A percentile compares a stretch with the other conserved stretches of the same genome.
Conservation (phyloP, 2,329 filamentous ascomycete genomes). For the Exophiala alcalophila region DNA sequence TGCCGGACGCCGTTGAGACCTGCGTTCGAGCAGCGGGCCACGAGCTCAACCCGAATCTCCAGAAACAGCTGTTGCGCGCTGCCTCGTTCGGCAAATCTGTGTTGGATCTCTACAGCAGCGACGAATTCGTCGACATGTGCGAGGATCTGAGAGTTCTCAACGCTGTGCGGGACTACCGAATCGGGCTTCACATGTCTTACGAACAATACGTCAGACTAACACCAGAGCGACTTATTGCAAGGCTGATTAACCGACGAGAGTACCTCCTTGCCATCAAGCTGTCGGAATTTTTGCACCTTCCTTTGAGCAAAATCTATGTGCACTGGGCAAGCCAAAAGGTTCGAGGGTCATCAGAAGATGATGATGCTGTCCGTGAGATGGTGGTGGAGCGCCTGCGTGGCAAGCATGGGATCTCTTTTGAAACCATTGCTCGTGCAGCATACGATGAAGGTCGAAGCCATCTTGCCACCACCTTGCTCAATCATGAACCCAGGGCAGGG, state of each 20-base stretch:
- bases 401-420: slow-evolving; percentile 91
- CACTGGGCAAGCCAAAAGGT: slow-evolving; percentile 98
- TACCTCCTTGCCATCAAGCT: slow-evolving; percentile 87
- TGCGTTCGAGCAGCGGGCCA: slow-evolving; percentile 92
- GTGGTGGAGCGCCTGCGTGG: slow-evolving; percentile 84
- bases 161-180: slow-evolving; percentile 83
- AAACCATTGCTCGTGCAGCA: slow-evolving; percentile 85
- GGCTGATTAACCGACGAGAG: slow-evolving; percentile 83
- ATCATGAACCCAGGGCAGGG: slow-evolving; percentile 91
- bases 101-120: slow-evolving; percentile 93
- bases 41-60: slow-evolving; percentile 86
- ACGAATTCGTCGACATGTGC: slow-evolving; percentile 98
- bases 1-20: slow-evolving; percentile 89
- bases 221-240: slow-evolving; percentile 79
- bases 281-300: slow-evolving; percentile 79
- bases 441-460: slow-evolving; percentile 88
- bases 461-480: slow-evolving; percentile 86
- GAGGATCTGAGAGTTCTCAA: slow-evolving; percentile 91
- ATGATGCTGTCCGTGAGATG: slow-evolving; percentile 79
- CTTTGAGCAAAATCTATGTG: slow-evolving; percentile 86
- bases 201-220: slow-evolving; percentile 91
- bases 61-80: slow-evolving; percentile 92
- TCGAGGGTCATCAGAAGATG: slow-evolving; percentile 75
- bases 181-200: slow-evolving; percentile 86
- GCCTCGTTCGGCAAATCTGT: slow-evolving; percentile 98